Evolutionary conservation across 2,329 filamentous ascomycete genomes (phyloP), one percentile per base, ranked within the genome.

Genomic region (Neofusicoccum umdonicola): DNA sequence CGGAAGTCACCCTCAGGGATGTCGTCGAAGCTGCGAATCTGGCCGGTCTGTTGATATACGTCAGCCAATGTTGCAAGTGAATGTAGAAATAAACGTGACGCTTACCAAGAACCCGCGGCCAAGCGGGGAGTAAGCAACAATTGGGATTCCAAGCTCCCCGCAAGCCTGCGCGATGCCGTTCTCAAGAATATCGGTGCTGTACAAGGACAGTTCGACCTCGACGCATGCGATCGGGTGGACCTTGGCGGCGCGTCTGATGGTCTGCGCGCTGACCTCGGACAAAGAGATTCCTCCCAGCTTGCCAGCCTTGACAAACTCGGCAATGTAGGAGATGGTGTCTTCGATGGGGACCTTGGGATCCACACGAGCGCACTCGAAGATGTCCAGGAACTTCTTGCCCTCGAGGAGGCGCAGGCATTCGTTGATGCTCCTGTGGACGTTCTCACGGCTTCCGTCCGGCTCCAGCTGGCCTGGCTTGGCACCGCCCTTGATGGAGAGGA

Each of bases 101-200:
- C 63, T 19, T 52, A 64, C 67, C 72, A 79, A 69, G 77, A 86
- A 84, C 1, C 87, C 87, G 31, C 85, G 80, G 4, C 90, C 88
- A 0, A 93, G 80, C 0, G 91, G 90, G 50, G 88, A 89, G 77
- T 92, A 93, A 3, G 75, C 74, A n/a, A 92, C 77, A 54, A 93
- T 78, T 0, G 89, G 88, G 66, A 94, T 92, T 52, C 82, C 79
- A 51, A 90, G 76, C 72, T 93, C 83, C 1, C 79, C 82, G 67
- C 86, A 88, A 1, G 83, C 79, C 62, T 79, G 71, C 2, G 84
- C 83, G 1, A 89, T 80, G 17, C 82, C 86, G 66, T 89, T 88
- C 17, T 82, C 73, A 4, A 88, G 73, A 51, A 87, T 83, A 31
- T 87, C 82, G 2, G 83, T 85, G 5, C 78, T 77, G 78, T 82